Conservation (phyloP, 768 basidiomycete species). For the Auriscalpium microsporum region DNA sequence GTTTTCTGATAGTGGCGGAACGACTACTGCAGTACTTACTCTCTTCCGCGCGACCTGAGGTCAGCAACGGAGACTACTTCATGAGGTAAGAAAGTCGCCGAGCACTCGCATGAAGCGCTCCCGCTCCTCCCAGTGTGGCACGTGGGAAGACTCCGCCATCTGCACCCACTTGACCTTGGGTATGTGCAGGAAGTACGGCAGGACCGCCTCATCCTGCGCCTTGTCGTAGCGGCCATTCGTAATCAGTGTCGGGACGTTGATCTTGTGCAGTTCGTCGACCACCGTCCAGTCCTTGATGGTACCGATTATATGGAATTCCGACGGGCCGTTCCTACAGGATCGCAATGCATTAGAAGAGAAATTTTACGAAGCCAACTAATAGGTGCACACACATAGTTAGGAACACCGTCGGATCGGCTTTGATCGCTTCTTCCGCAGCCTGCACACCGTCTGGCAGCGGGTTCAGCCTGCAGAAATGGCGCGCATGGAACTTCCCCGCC, state of each 20-base stretch:
- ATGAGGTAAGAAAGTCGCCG: slow-evolving; percentile 18
- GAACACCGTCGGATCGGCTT: background rate
- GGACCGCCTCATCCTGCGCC: slow-evolving; percentile 26
- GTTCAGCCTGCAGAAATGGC: slow-evolving; percentile 1
- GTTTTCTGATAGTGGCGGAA: no score
- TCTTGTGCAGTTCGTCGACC: slow-evolving; percentile 18
- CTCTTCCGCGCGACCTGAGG: no score
- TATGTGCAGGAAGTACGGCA: slow-evolving; percentile 26
- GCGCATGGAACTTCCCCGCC: background rate
- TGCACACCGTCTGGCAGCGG: background rate
- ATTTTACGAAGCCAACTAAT: slow-evolving; percentile 19
- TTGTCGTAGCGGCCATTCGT: slow-evolving; percentile 31
- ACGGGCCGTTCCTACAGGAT: slow-evolving; percentile 21
- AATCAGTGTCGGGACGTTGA: slow-evolving; percentile 24
- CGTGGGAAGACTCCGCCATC: slow-evolving; percentile 24
- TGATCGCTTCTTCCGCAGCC: background rate
- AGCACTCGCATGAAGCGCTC: slow-evolving; percentile 23
- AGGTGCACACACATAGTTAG: background rate
- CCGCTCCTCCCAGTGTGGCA: slow-evolving; percentile 26
- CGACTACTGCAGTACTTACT: no score
- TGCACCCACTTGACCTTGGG: slow-evolving; percentile 25
- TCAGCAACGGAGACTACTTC: no score
- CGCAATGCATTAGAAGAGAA: background rate
- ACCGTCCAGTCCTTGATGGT: slow-evolving; percentile 22
- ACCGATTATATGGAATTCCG: slow-evolving; percentile 22